Conservation (phyloP, 1,139 yeast genomes). For the Yamadazyma buinensis region DNA sequence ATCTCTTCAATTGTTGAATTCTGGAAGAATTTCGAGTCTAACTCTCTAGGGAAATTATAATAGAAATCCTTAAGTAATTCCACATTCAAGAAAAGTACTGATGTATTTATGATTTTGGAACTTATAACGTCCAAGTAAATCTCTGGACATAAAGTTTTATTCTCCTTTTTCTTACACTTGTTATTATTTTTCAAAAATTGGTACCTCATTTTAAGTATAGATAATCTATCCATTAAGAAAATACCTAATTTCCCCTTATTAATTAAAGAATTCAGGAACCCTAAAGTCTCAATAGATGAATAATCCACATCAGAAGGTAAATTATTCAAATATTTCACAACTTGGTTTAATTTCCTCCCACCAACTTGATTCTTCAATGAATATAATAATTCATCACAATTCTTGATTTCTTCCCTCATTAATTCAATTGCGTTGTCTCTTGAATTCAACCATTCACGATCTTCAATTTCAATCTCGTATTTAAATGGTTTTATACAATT, state of each 20-base stretch:
- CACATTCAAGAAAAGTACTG: constrained; percentile 88
- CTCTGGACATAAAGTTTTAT: constrained; percentile 92
- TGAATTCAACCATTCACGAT: constrained; percentile 85
- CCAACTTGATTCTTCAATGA: constrained; percentile 74
- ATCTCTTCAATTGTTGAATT: constrained; percentile 70
- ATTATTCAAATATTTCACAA: constrained; percentile 66
- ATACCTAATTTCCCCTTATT: constrained; percentile 79
- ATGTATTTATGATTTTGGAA: constrained; percentile 86
- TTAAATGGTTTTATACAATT: constrained; percentile 97
- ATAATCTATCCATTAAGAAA: constrained; percentile 75
- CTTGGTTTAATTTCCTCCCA: constrained; percentile 76
- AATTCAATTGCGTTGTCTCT: constrained; percentile 73
- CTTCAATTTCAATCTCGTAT: constrained; percentile 94
- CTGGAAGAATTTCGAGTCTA: constrained; percentile 70
- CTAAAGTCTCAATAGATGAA: constrained; percentile 61
- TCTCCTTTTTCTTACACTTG: constrained; percentile 70
- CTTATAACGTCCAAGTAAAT: constrained; percentile 89
- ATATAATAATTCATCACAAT: constrained; percentile 67
- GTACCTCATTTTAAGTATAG: constrained; percentile 69
- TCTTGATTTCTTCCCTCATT: constrained; percentile 79
- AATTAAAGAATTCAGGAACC: constrained; percentile 69
- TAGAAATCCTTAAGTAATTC: constrained; percentile 92
- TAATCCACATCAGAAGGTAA: constrained; percentile 43
- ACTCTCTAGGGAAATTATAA: constrained; percentile 91
- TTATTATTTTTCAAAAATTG: constrained; percentile 70